Conservation (phyloP, 1,284 basidiomycete species). For the Salmacisia buchloeana region DNA sequence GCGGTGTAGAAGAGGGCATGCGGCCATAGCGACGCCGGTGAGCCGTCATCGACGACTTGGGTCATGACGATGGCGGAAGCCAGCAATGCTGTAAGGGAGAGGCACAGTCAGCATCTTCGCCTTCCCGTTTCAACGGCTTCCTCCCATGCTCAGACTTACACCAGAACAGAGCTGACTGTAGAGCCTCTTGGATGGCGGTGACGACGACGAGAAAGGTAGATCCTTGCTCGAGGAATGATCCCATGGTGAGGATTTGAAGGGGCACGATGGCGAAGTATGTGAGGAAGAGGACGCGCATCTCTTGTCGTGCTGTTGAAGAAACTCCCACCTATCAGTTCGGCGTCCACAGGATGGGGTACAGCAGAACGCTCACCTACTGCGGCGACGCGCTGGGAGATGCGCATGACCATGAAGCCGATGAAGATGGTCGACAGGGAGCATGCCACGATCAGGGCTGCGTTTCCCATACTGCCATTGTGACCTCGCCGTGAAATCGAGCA, state of each 20-base stretch:
- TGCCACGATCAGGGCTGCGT: constrained; percentile 1
- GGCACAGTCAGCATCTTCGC: no score
- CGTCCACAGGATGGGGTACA: neutral
- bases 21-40: neutral
- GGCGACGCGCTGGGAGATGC: neutral
- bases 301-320: constrained; percentile 3
- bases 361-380: neutral
- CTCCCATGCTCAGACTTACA: no score
- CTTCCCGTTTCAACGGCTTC: no score
- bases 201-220: neutral
- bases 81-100: neutral
- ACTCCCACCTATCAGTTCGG: neutral
- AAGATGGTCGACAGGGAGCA: neutral
- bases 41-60: constrained; percentile 1
- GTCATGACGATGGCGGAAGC: constrained; percentile 4
- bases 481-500: constrained; percentile 2
- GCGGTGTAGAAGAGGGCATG: neutral
- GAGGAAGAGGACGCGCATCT: constrained; percentile 4
- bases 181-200: neutral
- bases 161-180: neutral
- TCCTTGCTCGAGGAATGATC: neutral
- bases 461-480: neutral
- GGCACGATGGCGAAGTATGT: neutral
- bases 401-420: neutral
- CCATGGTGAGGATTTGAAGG: neutral